phyloP scores from a whole-genome alignment of 1,284 basidiomycete genomes.

The Sporisorium exsertum region DNA sequence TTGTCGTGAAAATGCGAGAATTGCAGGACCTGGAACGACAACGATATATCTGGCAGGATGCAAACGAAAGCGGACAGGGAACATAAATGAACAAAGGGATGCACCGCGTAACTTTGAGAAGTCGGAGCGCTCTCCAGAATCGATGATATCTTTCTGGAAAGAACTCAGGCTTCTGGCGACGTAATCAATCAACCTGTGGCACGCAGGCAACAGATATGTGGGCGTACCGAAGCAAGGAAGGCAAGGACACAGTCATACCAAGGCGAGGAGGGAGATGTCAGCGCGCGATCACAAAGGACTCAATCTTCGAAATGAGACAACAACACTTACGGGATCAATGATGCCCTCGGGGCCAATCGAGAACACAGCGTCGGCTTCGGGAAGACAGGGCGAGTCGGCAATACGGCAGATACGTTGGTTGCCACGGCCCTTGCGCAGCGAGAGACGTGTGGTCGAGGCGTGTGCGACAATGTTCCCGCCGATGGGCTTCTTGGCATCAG shows the following conservation, averaged over 20 bases:
- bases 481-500: conserved; percentile 91
- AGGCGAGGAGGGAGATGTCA: background rate
- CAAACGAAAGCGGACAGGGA: background rate
- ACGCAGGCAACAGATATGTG: too few relatives aligned
- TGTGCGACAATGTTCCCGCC: conserved; percentile 70
- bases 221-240: background rate
- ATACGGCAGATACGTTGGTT: conserved; percentile 95
- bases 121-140: background rate
- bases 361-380: conserved; percentile 95
- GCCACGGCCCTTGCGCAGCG: conserved; percentile 91
- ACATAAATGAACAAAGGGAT: background rate
- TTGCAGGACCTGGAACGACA: conserved; percentile 16
- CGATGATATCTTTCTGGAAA: too few relatives aligned
- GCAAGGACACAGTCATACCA: background rate
- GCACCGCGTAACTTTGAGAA: background rate
- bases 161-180: background rate
- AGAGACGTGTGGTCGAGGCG: conserved; percentile 73
- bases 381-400: conserved; percentile 96
- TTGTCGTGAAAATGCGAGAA: conserved; percentile 3
- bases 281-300: background rate
- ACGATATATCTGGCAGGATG: conserved; percentile 14
- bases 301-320: background rate
- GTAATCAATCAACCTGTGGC: conserved; percentile 11
- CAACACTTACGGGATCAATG: conserved; percentile 64
- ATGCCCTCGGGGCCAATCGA: conserved; percentile 76